These are phyloP conservation scores for Prunus armeniaca DNA, from an alignment of 306 rosid genomes.

Conservation along the genomic window DNA sequence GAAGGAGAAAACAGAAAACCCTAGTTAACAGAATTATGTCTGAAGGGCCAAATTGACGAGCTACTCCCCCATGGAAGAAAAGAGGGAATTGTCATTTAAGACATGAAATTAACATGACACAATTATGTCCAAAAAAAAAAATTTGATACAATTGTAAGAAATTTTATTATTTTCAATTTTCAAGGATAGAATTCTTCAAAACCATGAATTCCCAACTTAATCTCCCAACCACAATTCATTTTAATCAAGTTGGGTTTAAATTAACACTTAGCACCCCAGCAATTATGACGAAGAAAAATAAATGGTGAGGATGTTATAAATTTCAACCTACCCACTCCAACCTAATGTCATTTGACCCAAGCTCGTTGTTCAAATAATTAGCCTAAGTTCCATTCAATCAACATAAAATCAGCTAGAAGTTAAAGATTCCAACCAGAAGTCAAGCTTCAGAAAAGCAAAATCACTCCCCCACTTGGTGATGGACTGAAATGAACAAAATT, in stretches of 20 bases:
- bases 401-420: background rate
- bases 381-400: background rate
- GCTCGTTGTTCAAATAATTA: background rate
- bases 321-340: background rate
- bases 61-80: background rate
- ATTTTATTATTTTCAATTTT: background rate
- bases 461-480: background rate
- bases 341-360: background rate
- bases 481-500: background rate
- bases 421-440: background rate
- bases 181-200: background rate
- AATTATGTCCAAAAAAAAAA: background rate
- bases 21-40: constrained; percentile 26
- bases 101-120: background rate
- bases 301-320: background rate
- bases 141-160: background rate
- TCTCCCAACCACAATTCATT: background rate
- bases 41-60: background rate
- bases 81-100: background rate
- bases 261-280: background rate
- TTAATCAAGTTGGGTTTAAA: background rate
- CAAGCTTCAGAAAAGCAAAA: background rate
- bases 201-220: background rate
- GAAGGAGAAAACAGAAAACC: constrained; percentile 25
- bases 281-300: background rate